Percentiles rank a stretch among this genome's conserved stretches.
Evolutionary conservation across 768 basidiomycete species (phyloP).

Genomic region (Auriscalpium microsporum): DNA sequence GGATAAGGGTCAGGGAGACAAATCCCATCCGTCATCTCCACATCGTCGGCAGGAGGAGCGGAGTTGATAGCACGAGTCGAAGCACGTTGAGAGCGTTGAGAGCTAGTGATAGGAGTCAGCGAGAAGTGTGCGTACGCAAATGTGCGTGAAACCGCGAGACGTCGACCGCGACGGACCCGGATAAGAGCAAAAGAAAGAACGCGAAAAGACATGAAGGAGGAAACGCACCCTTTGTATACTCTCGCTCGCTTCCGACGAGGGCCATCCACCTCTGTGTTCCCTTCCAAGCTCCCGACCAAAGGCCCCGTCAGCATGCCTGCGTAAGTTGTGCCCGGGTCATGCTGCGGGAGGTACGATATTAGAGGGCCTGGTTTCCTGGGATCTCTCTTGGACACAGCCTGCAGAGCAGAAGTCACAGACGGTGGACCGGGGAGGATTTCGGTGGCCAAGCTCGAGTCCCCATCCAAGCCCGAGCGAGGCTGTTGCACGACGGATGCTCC

Average conservation of each 20-base stretch:
- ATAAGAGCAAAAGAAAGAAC: slow-evolving; percentile 1
- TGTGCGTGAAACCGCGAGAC: background rate
- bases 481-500: slow-evolving; percentile 70
- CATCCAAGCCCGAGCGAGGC: slow-evolving; percentile 73
- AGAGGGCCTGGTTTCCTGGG: slow-evolving; percentile 63
- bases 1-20: background rate
- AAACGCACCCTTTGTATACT: slow-evolving; percentile 62
- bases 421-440: slow-evolving; percentile 89
- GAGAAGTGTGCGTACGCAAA: background rate
- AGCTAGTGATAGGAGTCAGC: background rate
- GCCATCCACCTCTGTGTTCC: slow-evolving; percentile 52
- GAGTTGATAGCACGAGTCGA: slow-evolving; percentile 18
- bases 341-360: slow-evolving; percentile 73
- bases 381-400: slow-evolving; percentile 62
- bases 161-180: background rate
- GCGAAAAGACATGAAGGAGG: background rate
- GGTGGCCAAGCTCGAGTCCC: slow-evolving; percentile 53
- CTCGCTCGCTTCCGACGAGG: slow-evolving; percentile 65
- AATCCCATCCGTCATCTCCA: background rate
- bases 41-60: slow-evolving; percentile 1
- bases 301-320: slow-evolving; percentile 65
- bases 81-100: slow-evolving; percentile 18
- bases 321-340: slow-evolving; percentile 86
- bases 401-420: slow-evolving; percentile 60
- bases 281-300: slow-evolving; percentile 28